Evolutionary conservation across 192 early-diverging fungal genomes (phyloP), one percentile per base, ranked within the genome.

Genomic region (Linnemannia schmuckeri): DNA sequence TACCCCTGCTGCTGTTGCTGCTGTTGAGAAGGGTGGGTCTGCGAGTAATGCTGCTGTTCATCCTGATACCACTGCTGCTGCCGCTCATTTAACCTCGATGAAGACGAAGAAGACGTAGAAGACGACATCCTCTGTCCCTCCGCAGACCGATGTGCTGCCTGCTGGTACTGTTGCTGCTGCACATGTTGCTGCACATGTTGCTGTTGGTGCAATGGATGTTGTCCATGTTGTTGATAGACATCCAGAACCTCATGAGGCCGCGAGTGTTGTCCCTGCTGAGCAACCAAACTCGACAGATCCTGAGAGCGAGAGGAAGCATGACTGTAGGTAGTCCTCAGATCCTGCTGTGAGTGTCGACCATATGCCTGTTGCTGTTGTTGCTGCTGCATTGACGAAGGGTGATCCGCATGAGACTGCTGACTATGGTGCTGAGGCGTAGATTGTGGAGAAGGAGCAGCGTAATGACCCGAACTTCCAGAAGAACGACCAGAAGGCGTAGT

Each of bases 61-160:
- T 70, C 70, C 24, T 79, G 78, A 47, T 79, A 61, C 78, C 78
- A 79, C 42, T 79, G 78, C 27, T 71, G 78, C 30, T 79, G 78
- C 27, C 72, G 78, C 30, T 79, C 78, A 30, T 22, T 35, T 30
- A 41, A 3, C 47, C 49, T 78, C 35, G 46, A 70, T 20, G 77
- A 52, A 18, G 70, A 6, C 41, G 77, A 2, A 1, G 70, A 3
- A 33, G 47, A 40, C 72, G 38, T 30, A 41, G 80, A 44, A 37
- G 37, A 1, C 44, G 72, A 8, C 74, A 57, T 30, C 61, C 61
- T 75, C 42, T 66, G 74, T 17, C 46, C 27, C 15, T 47, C 66
- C 12, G 40, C 12, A 47, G 76, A 40, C 2, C 73, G 68, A 6
- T 69, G 68, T 22, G 27, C 49, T 12, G 46, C 18, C 24, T 52